Evolutionary conservation across 2,329 filamentous ascomycete genomes (phyloP), one percentile per base, ranked within the genome.

Genomic region (Colletotrichum sojae): DNA sequence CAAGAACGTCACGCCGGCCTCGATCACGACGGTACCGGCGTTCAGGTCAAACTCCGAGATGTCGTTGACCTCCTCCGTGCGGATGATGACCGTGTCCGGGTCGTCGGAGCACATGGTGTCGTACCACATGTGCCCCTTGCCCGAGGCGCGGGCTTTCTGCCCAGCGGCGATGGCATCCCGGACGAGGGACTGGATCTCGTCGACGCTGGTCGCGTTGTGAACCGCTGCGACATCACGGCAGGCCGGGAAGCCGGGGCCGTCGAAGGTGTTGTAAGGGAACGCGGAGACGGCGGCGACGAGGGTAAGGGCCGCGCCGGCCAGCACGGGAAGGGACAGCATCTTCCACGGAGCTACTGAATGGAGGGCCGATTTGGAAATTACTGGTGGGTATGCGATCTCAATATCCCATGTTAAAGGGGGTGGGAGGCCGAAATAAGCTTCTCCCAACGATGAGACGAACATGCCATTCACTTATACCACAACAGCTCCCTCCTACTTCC

Each of bases 41-140:
- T 78, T 74, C 16, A 86, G 79, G 16, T 78, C 76, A 53, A 86
- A 79, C 67, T 85, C 81, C 46, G 75, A 81, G 72, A 87, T 86
- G 22, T 68, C 68, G 70, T 82, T 83, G 63, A 85, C 79, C 54
- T 78, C 72, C 70, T 84, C 83, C 20, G 82, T 84, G 71, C 82
- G 82, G 48, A 86, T 77, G 73, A 87, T 83, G 72, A 86, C 76
- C 2, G 84, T 87, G 52, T 76, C 73, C 27, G 79, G 75, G 67
- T 84, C 78, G 74, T 86, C 84, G 51, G 82, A 82, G 76, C 84
- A 87, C 80, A 86, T 85, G 39, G 85, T 86, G 72, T 87, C 83
- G 73, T 86, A 86, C 84, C 84, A 85, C 80, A 84, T 85, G 73
- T 86, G 84, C 2, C 83, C 84, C 72, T 85, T 85, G 2, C 83